Conservation (phyloP, 1,139 yeast genomes). For the Saccharomycopsis hybrid region DNA sequence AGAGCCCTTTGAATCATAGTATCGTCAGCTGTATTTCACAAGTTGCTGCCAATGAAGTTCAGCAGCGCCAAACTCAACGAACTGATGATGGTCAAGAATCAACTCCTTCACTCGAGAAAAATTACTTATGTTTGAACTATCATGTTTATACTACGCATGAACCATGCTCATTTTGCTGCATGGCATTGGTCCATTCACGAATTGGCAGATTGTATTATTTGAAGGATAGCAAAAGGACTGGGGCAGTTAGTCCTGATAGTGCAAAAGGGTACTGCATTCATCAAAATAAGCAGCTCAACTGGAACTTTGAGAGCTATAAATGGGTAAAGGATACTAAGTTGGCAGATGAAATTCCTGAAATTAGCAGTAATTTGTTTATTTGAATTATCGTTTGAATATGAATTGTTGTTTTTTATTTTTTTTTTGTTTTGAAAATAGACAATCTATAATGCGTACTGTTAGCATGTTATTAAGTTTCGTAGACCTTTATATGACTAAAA, state of each 20-base stretch:
- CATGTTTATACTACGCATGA: constrained; percentile 89
- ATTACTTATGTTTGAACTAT: constrained; percentile 67
- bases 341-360: background rate
- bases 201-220: constrained; percentile 63
- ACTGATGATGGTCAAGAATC: background rate
- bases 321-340: constrained; percentile 1
- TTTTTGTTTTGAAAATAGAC: too few species aligned
- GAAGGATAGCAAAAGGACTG: constrained; percentile 40
- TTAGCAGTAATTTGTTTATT: background rate
- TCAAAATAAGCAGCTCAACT: constrained; percentile 12
- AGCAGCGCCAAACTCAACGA: constrained; percentile 27
- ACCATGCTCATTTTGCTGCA: constrained; percentile 94
- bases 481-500: too few species aligned
- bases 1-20: constrained; percentile 58
- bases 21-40: constrained; percentile 62
- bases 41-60: constrained; percentile 47
- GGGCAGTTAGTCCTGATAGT: constrained; percentile 26
- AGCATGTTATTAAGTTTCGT: too few species aligned
- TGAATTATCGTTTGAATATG: background rate
- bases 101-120: constrained; percentile 23
- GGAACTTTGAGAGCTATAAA: constrained; percentile 15
- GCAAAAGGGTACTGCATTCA: constrained; percentile 13
- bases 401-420: too few species aligned
- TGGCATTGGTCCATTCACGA: constrained; percentile 94
- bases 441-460: too few species aligned